A percentile compares a stretch with the other conserved stretches of the same genome.
These are phyloP conservation scores for Tillandsia leiboldiana DNA, from an alignment of 176 grass and related monocot species.

Conservation along the genomic window DNA sequence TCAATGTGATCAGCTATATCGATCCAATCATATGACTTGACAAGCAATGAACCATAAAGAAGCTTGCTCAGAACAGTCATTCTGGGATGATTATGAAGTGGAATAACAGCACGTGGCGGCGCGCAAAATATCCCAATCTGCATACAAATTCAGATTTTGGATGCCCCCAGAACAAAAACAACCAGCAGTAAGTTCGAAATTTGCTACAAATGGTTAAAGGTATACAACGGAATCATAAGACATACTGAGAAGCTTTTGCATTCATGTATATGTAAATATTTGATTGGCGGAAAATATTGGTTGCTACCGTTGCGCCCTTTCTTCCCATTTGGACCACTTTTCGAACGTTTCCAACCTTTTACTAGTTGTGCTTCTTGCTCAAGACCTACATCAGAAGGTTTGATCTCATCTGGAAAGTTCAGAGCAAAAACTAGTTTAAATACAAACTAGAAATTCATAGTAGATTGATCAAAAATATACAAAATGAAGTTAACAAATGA, in stretches of 20 bases:
- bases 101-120: conserved; percentile 85
- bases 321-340: conserved; percentile 30
- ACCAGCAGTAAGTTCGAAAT: background rate
- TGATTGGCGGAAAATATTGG: conserved; percentile 24
- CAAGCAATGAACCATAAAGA: conserved; percentile 76
- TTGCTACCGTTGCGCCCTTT: conserved; percentile 25
- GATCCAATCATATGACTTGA: conserved; percentile 92
- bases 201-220: background rate
- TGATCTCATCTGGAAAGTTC: conserved; percentile 39
- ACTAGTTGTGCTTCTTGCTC: conserved; percentile 40
- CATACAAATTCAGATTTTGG: background rate
- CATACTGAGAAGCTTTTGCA: conserved; percentile 55
- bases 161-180: background rate
- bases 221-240: background rate
- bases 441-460: background rate
- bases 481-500: background rate
- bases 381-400: conserved; percentile 51
- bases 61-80: conserved; percentile 99
- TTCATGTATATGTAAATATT: conserved; percentile 59
- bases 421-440: background rate
- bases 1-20: conserved; percentile 36
- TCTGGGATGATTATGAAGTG: conserved; percentile 94
- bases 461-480: background rate
- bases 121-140: conserved; percentile 99
- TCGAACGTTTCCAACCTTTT: conserved; percentile 23